A percentile compares a stretch with the other conserved stretches of the same genome.
Evolutionary conservation across 2,329 filamentous ascomycete species (phyloP).

Genomic region (Sclerotinia trifoliorum): DNA sequence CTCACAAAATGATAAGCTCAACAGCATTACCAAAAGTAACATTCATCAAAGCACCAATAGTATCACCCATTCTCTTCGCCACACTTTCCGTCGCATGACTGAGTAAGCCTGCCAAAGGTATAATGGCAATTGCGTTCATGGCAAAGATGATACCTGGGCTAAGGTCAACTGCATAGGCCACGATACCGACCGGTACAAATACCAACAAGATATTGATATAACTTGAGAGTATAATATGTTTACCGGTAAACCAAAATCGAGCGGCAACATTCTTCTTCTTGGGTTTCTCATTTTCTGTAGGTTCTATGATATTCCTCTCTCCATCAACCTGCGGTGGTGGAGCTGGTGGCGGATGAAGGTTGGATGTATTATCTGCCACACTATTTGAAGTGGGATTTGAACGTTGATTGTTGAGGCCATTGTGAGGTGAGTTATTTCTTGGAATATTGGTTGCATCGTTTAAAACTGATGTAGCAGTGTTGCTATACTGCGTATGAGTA

Average conservation of each 20-base stretch:
- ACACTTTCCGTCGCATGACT: slow-evolving; percentile 75
- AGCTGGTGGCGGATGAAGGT: slow-evolving; percentile 43
- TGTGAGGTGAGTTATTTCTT: slow-evolving; percentile 29
- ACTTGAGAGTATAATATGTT: slow-evolving; percentile 66
- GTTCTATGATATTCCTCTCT: slow-evolving; percentile 57
- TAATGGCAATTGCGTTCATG: slow-evolving; percentile 73
- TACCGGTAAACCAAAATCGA: slow-evolving; percentile 43
- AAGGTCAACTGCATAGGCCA: slow-evolving; percentile 53
- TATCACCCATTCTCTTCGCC: slow-evolving; percentile 69
- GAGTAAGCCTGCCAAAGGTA: slow-evolving; percentile 70
- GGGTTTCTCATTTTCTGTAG: slow-evolving; percentile 28
- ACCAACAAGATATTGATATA: slow-evolving; percentile 76
- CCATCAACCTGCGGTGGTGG: slow-evolving; percentile 52
- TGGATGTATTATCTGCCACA: slow-evolving; percentile 41
- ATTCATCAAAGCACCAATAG: slow-evolving; percentile 70
- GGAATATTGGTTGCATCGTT: slow-evolving; percentile 32
- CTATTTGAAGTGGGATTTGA: slow-evolving; percentile 37
- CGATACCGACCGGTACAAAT: slow-evolving; percentile 77
- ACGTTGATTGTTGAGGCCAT: slow-evolving; percentile 34
- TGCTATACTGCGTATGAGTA: slow-evolving; percentile 31
- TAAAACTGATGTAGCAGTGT: slow-evolving; percentile 25
- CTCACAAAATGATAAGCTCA: slow-evolving; percentile 73
- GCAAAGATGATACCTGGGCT: slow-evolving; percentile 65
- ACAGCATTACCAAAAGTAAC: slow-evolving; percentile 79
- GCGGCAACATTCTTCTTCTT: slow-evolving; percentile 35